Evolutionary conservation across 257 asterid genomes (phyloP).

Genomic region (Solanum habrochaites): DNA sequence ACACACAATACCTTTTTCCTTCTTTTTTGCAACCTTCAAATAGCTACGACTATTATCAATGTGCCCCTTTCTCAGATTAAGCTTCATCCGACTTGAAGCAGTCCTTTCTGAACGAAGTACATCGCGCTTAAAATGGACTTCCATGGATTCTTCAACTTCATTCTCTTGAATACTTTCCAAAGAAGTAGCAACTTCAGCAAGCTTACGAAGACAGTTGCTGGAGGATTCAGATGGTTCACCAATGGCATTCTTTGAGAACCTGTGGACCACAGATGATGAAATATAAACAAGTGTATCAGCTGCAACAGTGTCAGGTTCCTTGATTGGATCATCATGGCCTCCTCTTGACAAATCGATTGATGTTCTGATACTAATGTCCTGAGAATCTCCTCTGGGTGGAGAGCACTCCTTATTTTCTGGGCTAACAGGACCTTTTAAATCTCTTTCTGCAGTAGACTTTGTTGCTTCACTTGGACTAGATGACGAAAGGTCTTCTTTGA

Average conservation of each 20-base stretch:
- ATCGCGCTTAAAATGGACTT: slow-evolving; percentile 4
- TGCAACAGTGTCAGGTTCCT: slow-evolving; percentile 29
- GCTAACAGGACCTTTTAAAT: slow-evolving; percentile 39
- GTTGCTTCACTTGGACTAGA: neutral
- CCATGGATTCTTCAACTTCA: neutral
- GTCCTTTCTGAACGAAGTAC: neutral
- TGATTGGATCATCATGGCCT: neutral
- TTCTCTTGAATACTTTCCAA: slow-evolving; percentile 14
- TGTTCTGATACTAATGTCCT: slow-evolving; percentile 16
- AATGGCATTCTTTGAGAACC: neutral
- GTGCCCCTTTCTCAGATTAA: neutral
- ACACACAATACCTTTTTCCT: neutral
- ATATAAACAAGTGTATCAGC: slow-evolving; percentile 40
- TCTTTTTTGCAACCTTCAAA: neutral
- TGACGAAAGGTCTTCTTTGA: slow-evolving; percentile 9
- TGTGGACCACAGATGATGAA: slow-evolving; percentile 10
- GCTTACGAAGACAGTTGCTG: slow-evolving; percentile 26
- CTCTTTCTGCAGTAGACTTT: slow-evolving; percentile 7
- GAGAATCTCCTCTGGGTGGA: slow-evolving; percentile 47
- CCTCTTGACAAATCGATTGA: slow-evolving; percentile 4
- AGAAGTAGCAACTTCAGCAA: slow-evolving; percentile 47
- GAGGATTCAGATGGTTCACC: slow-evolving; percentile 2
- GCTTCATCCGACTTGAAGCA: neutral
- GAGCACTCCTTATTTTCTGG: slow-evolving; percentile 50
- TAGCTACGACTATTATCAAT: neutral